Percentiles rank a stretch among this genome's conserved stretches.
phyloP scores from a whole-genome alignment of 2,329 filamentous ascomycete genomes.

The Paecilomyces formosus region DNA sequence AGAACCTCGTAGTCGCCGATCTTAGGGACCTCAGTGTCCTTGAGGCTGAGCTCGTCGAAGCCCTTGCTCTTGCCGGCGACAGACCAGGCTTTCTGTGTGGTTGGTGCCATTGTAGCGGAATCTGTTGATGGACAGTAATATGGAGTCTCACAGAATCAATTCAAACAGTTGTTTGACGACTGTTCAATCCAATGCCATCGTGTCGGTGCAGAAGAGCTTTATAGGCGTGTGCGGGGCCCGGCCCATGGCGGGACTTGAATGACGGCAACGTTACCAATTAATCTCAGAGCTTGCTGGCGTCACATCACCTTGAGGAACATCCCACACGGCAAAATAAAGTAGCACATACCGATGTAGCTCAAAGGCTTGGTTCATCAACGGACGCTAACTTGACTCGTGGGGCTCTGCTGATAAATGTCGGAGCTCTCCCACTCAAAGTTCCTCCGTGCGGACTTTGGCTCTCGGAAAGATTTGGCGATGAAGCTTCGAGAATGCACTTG shows the following conservation, averaged over 20 bases:
- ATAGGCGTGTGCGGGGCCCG: not conserved
- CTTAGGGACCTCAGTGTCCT: constrained; percentile 48
- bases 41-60: constrained; percentile 54
- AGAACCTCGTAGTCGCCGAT: constrained; percentile 65
- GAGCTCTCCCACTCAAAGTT: not conserved
- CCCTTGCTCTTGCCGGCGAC: constrained; percentile 43
- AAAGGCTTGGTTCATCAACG: not conserved
- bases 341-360: not conserved
- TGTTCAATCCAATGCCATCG: not conserved
- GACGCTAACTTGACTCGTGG: not conserved
- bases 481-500: not conserved
- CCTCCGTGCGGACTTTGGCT: not conserved
- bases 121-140: not conserved
- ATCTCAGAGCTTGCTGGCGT: not conserved
- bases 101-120: constrained; percentile 27
- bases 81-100: constrained; percentile 49
- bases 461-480: not conserved
- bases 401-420: not conserved
- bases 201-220: not conserved
- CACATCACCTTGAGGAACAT: not conserved
- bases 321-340: not conserved
- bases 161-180: not conserved
- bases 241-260: not conserved
- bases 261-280: not conserved
- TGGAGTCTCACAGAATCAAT: not conserved